Evolutionary conservation across 169 alveolate genomes (phyloP).

Genomic region (Plasmodium gaboni): DNA sequence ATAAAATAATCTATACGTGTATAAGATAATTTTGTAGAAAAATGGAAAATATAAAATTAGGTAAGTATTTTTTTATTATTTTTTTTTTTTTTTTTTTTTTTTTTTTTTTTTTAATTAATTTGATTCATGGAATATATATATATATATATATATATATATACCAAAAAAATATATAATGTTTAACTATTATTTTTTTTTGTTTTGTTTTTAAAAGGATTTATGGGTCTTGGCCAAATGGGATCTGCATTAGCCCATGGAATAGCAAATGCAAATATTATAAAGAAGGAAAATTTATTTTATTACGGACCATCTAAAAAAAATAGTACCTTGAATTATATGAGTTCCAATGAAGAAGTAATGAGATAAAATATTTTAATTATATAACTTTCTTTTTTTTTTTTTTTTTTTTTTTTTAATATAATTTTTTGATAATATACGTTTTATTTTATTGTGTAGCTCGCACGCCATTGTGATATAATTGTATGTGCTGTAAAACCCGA

Average conservation of each 20-base stretch:
- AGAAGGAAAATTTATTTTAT: conserved; percentile 55
- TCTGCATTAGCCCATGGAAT: conserved; percentile 73
- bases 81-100: neutral
- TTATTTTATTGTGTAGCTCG: conserved; percentile 24
- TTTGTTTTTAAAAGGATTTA: conserved; percentile 35
- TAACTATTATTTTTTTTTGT: neutral
- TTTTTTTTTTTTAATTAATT: conserved; percentile 9
- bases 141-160: neutral
- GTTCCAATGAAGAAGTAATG: conserved; percentile 37
- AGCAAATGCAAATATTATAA: conserved; percentile 24
- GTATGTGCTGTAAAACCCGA: conserved; percentile 74
- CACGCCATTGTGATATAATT: conserved; percentile 42
- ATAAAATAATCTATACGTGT: neutral
- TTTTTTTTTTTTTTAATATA: no score
- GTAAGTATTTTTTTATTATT: conserved; percentile 1
- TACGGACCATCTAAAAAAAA: conserved; percentile 37
- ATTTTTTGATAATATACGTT: neutral
- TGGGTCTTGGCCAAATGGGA: conserved; percentile 76
- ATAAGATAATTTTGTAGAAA: conserved; percentile 4
- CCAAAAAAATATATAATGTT: neutral
- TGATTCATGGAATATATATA: neutral
- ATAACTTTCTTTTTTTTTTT: neutral
- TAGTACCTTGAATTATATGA: conserved; percentile 11
- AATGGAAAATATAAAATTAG: conserved; percentile 70
- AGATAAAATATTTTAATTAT: conserved; percentile 1